phyloP scores from a whole-genome alignment of 2,329 filamentous ascomycete genomes.

The Scytalidium sp. region DNA sequence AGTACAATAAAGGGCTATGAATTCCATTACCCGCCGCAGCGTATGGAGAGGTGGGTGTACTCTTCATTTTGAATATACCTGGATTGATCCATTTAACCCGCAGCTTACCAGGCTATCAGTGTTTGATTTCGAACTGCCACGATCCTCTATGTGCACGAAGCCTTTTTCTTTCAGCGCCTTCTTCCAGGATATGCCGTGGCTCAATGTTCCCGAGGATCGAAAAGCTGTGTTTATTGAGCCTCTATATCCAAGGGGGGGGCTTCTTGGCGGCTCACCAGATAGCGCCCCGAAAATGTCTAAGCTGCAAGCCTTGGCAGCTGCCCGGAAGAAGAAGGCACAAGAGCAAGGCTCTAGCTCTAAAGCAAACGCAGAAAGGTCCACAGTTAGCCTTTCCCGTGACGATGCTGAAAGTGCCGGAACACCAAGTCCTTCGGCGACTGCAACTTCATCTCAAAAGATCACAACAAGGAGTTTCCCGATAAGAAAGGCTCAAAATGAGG shows the following conservation, averaged over 20 bases:
- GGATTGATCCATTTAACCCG: background rate
- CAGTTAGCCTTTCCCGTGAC: constrained; percentile 18
- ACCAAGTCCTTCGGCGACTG: background rate
- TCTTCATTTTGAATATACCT: constrained; percentile 5
- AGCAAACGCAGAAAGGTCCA: constrained; percentile 21
- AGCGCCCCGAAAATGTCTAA: constrained; percentile 76
- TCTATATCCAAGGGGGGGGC: constrained; percentile 56
- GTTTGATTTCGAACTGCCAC: constrained; percentile 3
- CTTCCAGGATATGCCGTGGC: constrained; percentile 86
- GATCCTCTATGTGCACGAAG: constrained; percentile 10
- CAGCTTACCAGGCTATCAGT: background rate
- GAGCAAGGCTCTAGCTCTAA: constrained; percentile 43
- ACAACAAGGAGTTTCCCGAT: constrained; percentile 21
- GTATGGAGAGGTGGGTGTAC: constrained; percentile 22
- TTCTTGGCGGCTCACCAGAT: constrained; percentile 74
- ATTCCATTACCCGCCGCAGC: background rate
- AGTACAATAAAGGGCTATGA: background rate
- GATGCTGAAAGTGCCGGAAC: background rate
- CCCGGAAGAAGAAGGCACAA: constrained; percentile 77
- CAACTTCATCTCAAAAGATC: constrained; percentile 6
- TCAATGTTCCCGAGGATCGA: constrained; percentile 65
- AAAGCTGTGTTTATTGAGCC: constrained; percentile 63
- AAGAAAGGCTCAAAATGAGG: constrained; percentile 28
- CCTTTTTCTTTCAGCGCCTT: constrained; percentile 53
- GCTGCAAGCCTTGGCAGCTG: constrained; percentile 82